Base-by-base conservation (phyloP, 78 protist species). In the Chrysochromulina parva region DNA sequence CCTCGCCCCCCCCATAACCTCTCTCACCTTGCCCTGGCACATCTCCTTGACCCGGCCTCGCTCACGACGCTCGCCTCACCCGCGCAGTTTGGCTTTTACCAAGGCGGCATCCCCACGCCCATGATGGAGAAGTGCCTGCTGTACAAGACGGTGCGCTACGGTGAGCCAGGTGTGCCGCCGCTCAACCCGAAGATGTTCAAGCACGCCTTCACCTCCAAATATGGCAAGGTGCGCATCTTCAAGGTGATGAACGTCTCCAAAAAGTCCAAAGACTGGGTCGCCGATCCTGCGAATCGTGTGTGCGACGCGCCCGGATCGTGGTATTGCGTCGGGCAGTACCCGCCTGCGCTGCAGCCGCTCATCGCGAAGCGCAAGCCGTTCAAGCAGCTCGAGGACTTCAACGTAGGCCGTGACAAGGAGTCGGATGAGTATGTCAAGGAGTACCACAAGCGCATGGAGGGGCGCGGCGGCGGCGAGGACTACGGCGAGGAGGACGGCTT, bases 251-350 rank as follows among this genome's bases (percentile, higher is more conserved):
- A 7, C n/a, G 84, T 74, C 55, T 74, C 84, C 24, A 1, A 0
- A 4, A 48, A 74, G 62, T 55, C 69, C 52, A 82, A 82, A 20
- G 55, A 53, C 20, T 82, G 88, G 88, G 88, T 57, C 22, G 88
- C 88, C 17, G 67, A 82, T 67, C 66, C 67, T 22, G 66, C 60
- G 24, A 82, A 82, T 67, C 60, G 66, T 19, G 10, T 54, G 50
- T 82, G 88, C 88, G 88, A 82, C 66, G 88, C 88, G 48, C 88
- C 88, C 19, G 88, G 88, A 38, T 55, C 67, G 67, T 82, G 88
- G 88, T 82, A 82, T 20, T 82, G 88, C 88, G 2, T 50, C 26
- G 88, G 88, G 26, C 88, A 57, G 66, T 82, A 82, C 50, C 88
- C 88, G n/a, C 88, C 88, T 17, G 88, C 88, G 54, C 88, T 82